Evolutionary conservation across 208 protist species (phyloP).

Genomic region (Tritrichomonas musculus): DNA sequence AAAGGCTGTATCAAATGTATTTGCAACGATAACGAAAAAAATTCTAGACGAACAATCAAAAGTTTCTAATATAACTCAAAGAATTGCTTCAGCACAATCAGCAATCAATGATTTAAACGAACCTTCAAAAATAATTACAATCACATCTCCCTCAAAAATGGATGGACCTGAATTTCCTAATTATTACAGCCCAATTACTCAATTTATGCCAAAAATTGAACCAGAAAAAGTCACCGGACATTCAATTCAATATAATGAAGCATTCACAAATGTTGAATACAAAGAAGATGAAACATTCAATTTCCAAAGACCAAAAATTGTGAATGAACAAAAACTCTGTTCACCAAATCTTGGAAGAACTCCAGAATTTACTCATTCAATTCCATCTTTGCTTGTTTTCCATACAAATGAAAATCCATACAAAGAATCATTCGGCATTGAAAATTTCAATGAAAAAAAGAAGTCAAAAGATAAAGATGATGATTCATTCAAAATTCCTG

Average conservation of each 20-base stretch:
- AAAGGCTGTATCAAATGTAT: not conserved
- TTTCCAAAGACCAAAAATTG: not conserved
- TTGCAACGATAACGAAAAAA: not conserved
- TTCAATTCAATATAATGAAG: not conserved
- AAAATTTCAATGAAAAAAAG: not conserved
- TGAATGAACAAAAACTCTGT: not conserved
- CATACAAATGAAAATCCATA: conserved; percentile 9
- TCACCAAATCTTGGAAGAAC: not conserved
- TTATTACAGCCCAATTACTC: not conserved
- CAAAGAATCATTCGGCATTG: not conserved
- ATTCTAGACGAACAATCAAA: not conserved
- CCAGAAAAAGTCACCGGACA: not conserved
- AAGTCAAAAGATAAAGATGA: not conserved
- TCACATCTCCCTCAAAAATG: not conserved
- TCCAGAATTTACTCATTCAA: not conserved
- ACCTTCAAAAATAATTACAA: not conserved
- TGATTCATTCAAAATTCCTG: not conserved
- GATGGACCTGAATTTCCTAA: not conserved
- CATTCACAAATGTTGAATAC: not conserved
- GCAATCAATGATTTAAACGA: not conserved
- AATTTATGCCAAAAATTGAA: not conserved
- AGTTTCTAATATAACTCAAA: not conserved
- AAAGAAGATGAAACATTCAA: not conserved
- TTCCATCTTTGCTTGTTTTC: not conserved
- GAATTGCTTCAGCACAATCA: not conserved